Evolutionary conservation across 768 basidiomycete species (phyloP).

Genomic region (Termitomyces titanicus): DNA sequence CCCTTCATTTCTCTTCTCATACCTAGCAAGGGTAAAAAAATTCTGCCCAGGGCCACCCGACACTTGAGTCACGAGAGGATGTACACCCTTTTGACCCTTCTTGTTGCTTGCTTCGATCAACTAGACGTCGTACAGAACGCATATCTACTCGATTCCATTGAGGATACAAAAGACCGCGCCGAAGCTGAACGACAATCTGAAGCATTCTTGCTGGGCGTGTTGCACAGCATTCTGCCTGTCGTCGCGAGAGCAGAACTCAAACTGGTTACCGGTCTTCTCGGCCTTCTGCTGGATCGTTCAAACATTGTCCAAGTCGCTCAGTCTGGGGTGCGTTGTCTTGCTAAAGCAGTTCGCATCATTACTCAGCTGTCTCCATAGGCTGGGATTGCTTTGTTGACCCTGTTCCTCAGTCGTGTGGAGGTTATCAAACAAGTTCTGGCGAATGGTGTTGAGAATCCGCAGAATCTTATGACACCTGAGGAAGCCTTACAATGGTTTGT

Average conservation of each 20-base stretch:
- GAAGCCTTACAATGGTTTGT: constrained; percentile 74
- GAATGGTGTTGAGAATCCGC: constrained; percentile 47
- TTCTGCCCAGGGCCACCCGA: constrained; percentile 85
- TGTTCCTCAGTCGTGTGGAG: constrained; percentile 91
- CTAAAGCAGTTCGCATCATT: not conserved
- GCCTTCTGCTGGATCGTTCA: constrained; percentile 75
- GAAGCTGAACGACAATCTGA: constrained; percentile 90
- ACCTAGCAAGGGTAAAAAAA: constrained; percentile 88
- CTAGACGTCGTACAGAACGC: constrained; percentile 87
- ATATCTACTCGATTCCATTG: constrained; percentile 60
- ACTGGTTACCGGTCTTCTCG: constrained; percentile 82
- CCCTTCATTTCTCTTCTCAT: constrained; percentile 92
- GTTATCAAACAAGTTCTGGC: constrained; percentile 75
- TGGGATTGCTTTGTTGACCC: constrained; percentile 85
- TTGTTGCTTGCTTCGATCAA: constrained; percentile 92
- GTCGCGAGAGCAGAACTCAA: constrained; percentile 77
- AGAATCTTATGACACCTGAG: constrained; percentile 54
- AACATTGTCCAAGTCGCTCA: constrained; percentile 69
- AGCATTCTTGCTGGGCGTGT: constrained; percentile 77
- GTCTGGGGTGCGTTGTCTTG: constrained; percentile 61
- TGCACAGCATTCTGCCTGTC: constrained; percentile 84
- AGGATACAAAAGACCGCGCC: constrained; percentile 56
- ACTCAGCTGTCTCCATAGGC: constrained; percentile 49
- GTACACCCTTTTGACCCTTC: constrained; percentile 83
- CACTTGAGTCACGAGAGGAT: constrained; percentile 76